Evolutionary conservation across 495 filamentous ascomycete genomes (phyloP), one percentile per base, ranked within the genome.

Genomic region (Thermochaetoides thermophila): DNA sequence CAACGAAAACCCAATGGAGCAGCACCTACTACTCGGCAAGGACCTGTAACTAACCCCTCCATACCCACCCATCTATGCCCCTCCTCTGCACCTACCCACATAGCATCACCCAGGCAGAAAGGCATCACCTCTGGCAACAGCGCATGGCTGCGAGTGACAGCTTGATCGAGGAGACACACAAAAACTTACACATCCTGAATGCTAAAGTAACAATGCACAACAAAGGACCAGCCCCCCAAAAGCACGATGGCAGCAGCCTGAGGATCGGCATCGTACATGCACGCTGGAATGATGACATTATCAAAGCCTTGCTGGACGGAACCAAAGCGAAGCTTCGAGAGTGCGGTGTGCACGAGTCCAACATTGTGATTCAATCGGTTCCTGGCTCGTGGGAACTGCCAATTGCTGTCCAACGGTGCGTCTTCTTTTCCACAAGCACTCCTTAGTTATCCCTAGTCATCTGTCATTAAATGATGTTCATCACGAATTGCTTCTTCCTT

Each of bases 191-290:
- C n/a, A 8, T 32, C 21, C 21, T 25, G 16, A 20, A 5, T 20
- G 16, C 13, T 20, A 19, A 32, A 8, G 21, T 11, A 23, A 48
- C 24, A 9, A 53, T 57, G 52, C 56, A 64, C 15, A 49, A 52
- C 49, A 67, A 69, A 40, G 60, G 63, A 30, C 61, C 60, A 4
- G 45, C 48, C 29, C 60, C 57, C 24, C 56, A 64, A 44, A 42
- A 52, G 46, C 59, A 61, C 56, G 57, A 71, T 57, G 89, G 89
- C 49, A 80, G 79, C 46, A 68, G 64, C 39, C 71, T 97, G 39
- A 82, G 89, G 43, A 77, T 97, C 49, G 86, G 79, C 34, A 94
- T 97, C 48, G 73, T 97, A 19, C 89, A 95, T 58, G 89, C 86
- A 16, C 75, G 89, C 40, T 97, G 89, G 89, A 97, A 96, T 59